Base-by-base conservation (phyloP, 2,329 filamentous ascomycete species). In the Fusarium drepaniforme region DNA sequence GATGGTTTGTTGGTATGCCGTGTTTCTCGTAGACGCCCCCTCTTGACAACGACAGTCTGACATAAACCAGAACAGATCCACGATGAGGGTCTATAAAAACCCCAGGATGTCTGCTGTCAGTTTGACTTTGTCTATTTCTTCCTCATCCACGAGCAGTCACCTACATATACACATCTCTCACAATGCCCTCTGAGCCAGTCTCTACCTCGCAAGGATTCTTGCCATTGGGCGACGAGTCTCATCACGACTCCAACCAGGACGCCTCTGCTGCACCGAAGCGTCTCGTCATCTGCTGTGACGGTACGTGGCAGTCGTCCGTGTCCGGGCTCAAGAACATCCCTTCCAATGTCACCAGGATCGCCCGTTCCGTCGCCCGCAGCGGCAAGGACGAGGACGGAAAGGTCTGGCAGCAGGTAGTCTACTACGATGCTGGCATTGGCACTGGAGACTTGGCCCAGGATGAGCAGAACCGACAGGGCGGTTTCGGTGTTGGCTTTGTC, bases 381-480 rank as follows among this genome's bases (percentile, higher is more conserved):
- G 73, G 70, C 9, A 75, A 76, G 11, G 77, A 78, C 16, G 79
- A 77, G 7, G 75, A 79, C 25, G 76, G 75, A 44, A 79, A 78
- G 18, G 74, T 78, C 58, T 79, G 80, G 77, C 79, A 81, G n/a
- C 82, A 84, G 70, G 68, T 84, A 38, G 79, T 84, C 8, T 82
- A 81, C 70, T 84, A 84, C 64, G 81, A 84, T 25, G 79, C 82
- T 9, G 83, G 83, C 9, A 80, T 82, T 25, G 83, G 82, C 11
- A 77, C 74, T 11, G 64, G 77, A 49, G 64, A 78, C 35, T 30
- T 75, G 2, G 60, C 64, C n/a, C 66, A 65, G 25, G 42, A 58
- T 37, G 74, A 76, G 35, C 67, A 71, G 46, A 72, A 73, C n/a
- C 69, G 74, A 8, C 72, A 76, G 18, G 75, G 75, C 28, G 72